These are phyloP conservation scores for Scleromitrula shiraiana DNA, from an alignment of 2,329 filamentous ascomycete species.

Conservation along the genomic window DNA sequence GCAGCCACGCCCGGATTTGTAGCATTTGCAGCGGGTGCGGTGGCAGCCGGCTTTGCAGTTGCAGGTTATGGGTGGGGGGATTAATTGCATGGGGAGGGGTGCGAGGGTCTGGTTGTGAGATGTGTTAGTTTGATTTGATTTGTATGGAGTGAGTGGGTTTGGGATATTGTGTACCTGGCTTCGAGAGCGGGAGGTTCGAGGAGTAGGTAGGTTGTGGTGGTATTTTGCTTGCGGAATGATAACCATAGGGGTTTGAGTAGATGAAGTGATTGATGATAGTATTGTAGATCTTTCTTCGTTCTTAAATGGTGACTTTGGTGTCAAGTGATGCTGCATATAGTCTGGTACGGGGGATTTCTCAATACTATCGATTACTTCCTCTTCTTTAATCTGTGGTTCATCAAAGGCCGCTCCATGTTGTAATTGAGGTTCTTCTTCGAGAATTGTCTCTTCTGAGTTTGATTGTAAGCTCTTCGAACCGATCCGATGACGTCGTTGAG, in stretches of 20 bases:
- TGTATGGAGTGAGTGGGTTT: no score
- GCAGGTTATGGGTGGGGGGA: neutral
- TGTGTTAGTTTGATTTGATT: neutral
- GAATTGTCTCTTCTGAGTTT: no score
- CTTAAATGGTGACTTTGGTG: no score
- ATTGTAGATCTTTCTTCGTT: no score
- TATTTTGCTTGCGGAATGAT: neutral
- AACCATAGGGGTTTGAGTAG: neutral
- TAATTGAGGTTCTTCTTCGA: neutral
- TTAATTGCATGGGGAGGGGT: neutral
- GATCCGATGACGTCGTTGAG: no score
- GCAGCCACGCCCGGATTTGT: neutral
- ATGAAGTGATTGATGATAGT: neutral
- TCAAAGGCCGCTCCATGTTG: neutral
- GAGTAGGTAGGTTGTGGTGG: neutral
- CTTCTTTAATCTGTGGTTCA: neutral
- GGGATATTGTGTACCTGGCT: no score
- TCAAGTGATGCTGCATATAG: no score
- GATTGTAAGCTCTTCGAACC: no score
- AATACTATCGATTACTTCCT: conserved; percentile 1
- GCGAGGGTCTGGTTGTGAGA: neutral
- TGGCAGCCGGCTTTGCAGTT: neutral
- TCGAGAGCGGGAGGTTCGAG: neutral
- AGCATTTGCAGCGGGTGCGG: neutral
- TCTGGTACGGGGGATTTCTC: neutral